A percentile compares a stretch with the other conserved stretches of the same genome.
Conservation (phyloP, 2,329 filamentous ascomycete genomes). For the Juglanconis juglandina region DNA sequence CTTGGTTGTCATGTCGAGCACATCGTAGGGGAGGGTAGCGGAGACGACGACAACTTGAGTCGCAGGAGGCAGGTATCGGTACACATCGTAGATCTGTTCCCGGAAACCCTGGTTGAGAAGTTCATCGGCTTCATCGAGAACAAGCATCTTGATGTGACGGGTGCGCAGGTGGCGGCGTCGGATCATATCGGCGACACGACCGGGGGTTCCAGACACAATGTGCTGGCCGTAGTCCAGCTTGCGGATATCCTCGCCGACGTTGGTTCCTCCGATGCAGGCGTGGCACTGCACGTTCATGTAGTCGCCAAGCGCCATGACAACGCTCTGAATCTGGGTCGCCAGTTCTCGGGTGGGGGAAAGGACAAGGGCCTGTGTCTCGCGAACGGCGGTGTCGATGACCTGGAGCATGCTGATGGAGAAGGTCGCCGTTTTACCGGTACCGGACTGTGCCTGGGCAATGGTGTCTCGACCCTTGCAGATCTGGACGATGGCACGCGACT, state of each 20-base stretch:
- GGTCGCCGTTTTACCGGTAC: conserved; percentile 99
- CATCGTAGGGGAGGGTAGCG: conserved; percentile 98
- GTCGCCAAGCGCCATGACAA: conserved; percentile 96
- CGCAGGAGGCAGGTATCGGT: conserved; percentile 95
- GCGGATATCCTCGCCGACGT: conserved; percentile 98
- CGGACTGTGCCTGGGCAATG: conserved; percentile 96
- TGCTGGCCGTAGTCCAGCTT: conserved; percentile 93
- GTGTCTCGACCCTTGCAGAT: conserved; percentile 99
- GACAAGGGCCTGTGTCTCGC: conserved; percentile 97
- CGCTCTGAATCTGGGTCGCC: conserved; percentile 99
- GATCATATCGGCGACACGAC: conserved; percentile 99
- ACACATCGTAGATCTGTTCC: conserved; percentile 99
- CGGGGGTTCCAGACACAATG: conserved; percentile 95
- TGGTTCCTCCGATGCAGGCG: conserved; percentile 98
- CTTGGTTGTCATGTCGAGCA: conserved; percentile 98
- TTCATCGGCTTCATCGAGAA: conserved; percentile 98
- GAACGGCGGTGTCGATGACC: conserved; percentile 93
- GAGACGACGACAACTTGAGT: conserved; percentile 98
- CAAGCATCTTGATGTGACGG: conserved; percentile 99
- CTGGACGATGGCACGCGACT: conserved; percentile 97
- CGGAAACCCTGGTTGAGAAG: conserved; percentile 96
- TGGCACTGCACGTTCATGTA: conserved; percentile 99
- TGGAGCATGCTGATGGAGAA: conserved; percentile 99
- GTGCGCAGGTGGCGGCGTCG: conserved; percentile 96
- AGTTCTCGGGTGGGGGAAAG: conserved; percentile 97